phyloP scores from a whole-genome alignment of 2,329 filamentous ascomycete genomes.

The Pseudogymnoascus sp. region DNA sequence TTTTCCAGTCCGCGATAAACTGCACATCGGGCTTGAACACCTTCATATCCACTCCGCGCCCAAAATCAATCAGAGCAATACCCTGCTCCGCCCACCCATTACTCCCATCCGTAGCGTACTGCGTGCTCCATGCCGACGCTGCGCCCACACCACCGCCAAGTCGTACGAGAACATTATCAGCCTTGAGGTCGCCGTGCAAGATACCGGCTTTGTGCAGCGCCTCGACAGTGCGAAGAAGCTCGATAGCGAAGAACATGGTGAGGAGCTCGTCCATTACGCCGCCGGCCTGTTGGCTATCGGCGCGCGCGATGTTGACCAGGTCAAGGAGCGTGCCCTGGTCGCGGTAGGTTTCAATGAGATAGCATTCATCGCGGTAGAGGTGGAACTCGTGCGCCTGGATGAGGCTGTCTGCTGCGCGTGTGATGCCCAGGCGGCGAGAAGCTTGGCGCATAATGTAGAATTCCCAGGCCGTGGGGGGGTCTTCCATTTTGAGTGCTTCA shows the following conservation, averaged over 20 bases:
- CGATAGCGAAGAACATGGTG: conserved; percentile 91
- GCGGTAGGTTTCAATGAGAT: conserved; percentile 79
- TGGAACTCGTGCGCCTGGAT: conserved; percentile 85
- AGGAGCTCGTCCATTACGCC: conserved; percentile 82
- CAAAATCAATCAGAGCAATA: conserved; percentile 86
- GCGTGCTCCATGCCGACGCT: conserved; percentile 45
- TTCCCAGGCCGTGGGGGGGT: conserved; percentile 83
- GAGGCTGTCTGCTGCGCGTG: conserved; percentile 69
- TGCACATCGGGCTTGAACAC: conserved; percentile 68
- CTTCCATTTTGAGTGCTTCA: conserved; percentile 92
- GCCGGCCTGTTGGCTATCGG: conserved; percentile 48
- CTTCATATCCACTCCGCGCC: conserved; percentile 87
- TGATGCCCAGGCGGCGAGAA: conserved; percentile 65
- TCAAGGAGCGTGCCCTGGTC: conserved; percentile 91
- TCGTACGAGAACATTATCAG: conserved; percentile 88
- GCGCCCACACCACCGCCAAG: conserved; percentile 46
- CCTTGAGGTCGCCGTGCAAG: conserved; percentile 89
- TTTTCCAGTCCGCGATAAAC: conserved; percentile 96
- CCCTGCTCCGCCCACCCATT: conserved; percentile 77
- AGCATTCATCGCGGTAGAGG: conserved; percentile 82
- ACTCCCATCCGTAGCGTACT: conserved; percentile 66
- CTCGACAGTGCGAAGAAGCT: conserved; percentile 85
- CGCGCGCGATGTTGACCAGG: conserved; percentile 77
- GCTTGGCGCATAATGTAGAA: conserved; percentile 90
- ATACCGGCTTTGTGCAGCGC: conserved; percentile 71